phyloP scores from a whole-genome alignment of 345 rosid genomes.

The Sisymbrium irio region DNA sequence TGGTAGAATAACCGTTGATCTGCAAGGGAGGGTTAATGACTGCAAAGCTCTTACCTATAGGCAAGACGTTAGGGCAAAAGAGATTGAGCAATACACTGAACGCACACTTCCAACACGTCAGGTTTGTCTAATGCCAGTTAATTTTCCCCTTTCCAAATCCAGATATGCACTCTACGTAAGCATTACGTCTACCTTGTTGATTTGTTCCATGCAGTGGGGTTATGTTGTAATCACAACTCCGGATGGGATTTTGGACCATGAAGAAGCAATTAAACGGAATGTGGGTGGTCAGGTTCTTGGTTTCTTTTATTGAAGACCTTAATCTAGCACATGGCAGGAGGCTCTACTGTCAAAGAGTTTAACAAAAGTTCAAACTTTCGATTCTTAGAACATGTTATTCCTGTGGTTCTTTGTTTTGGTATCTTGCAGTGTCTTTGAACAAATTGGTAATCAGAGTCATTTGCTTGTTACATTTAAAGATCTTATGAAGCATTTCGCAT shows the following conservation, averaged over 20 bases:
- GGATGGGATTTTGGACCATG: slow-evolving; percentile 92
- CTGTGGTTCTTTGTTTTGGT: slow-evolving; percentile 5
- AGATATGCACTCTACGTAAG: neutral
- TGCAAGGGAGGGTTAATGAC: slow-evolving; percentile 84
- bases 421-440: slow-evolving; percentile 6
- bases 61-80: slow-evolving; percentile 82
- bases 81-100: slow-evolving; percentile 60
- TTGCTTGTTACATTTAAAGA: slow-evolving; percentile 1
- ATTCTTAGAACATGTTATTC: neutral
- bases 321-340: slow-evolving; percentile 3
- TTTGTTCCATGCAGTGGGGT: slow-evolving; percentile 66
- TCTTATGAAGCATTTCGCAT: neutral
- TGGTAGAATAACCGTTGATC: slow-evolving; percentile 80
- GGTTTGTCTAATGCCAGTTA: slow-evolving; percentile 37
- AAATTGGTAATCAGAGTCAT: neutral
- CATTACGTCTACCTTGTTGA: neutral
- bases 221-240: slow-evolving; percentile 90
- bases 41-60: slow-evolving; percentile 78
- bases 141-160: neutral
- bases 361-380: neutral
- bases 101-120: slow-evolving; percentile 76
- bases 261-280: slow-evolving; percentile 70
- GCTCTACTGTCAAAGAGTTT: slow-evolving; percentile 7
- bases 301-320: slow-evolving; percentile 58
- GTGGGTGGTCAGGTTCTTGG: slow-evolving; percentile 93